These are phyloP conservation scores for Mycosphaerella arachidis DNA, from an alignment of 2,329 filamentous ascomycete species.

Conservation along the genomic window DNA sequence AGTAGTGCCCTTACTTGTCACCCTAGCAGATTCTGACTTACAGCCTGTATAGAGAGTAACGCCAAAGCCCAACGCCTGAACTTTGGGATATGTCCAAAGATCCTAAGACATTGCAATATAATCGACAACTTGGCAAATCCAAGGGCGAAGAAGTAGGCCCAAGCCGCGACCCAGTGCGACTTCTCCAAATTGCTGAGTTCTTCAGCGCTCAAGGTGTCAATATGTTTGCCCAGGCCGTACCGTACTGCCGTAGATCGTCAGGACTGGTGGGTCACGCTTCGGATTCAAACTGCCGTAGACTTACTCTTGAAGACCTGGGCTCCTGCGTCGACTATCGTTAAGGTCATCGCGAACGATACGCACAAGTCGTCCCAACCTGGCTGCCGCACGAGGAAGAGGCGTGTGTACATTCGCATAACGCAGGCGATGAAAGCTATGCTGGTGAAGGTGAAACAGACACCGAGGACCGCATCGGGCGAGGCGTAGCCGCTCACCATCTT, in stretches of 20 bases:
- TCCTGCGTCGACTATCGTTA: background rate
- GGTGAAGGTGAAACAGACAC: conserved; percentile 17
- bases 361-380: conserved; percentile 12
- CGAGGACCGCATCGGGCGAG: conserved; percentile 13
- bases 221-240: conserved; percentile 19
- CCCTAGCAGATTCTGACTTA: background rate
- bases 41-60: background rate
- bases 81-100: conserved; percentile 17
- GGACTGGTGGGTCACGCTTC: background rate
- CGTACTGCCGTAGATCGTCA: conserved; percentile 7
- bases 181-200: conserved; percentile 6
- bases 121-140: conserved; percentile 20
- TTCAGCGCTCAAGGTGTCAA: conserved; percentile 10
- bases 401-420: conserved; percentile 16
- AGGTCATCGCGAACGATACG: background rate
- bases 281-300: background rate
- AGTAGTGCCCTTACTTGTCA: background rate
- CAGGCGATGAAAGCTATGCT: conserved; percentile 14
- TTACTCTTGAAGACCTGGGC: background rate
- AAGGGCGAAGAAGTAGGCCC: conserved; percentile 15
- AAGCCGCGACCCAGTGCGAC: conserved; percentile 16
- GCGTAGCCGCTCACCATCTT: conserved; percentile 13
- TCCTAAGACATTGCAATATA: conserved; percentile 17
- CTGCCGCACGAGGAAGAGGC: conserved; percentile 8
- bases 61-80: conserved; percentile 10